These are phyloP conservation scores for Talaromyces borbonicus DNA, from an alignment of 495 filamentous ascomycete species.

Conservation along the genomic window DNA sequence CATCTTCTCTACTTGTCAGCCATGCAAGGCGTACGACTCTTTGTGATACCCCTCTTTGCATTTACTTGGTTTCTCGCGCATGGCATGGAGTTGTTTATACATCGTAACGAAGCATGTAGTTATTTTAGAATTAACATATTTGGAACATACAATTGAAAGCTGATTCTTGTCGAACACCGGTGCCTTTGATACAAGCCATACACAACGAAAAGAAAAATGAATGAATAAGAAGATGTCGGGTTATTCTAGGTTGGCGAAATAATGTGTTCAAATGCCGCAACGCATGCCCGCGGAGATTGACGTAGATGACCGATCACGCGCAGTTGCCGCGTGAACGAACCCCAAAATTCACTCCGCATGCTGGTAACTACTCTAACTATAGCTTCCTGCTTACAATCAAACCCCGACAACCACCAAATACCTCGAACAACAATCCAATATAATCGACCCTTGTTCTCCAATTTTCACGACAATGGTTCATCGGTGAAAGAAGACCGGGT, in stretches of 20 bases:
- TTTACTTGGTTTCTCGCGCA: not conserved
- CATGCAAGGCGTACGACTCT: not conserved
- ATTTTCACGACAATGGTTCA: constrained; percentile 30
- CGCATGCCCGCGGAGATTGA: not conserved
- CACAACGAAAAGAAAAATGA: too few species aligned
- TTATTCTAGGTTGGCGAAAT: not conserved
- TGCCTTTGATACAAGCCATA: not conserved
- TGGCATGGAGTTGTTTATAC: not conserved
- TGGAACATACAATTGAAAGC: not conserved
- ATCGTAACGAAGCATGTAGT: not conserved
- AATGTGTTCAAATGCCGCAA: not conserved
- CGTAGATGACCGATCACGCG: not conserved
- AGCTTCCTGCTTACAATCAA: too few species aligned
- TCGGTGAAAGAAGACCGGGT: constrained; percentile 11
- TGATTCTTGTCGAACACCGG: not conserved
- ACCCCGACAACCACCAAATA: not conserved
- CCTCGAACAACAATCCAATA: too few species aligned
- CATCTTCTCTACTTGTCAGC: too few species aligned
- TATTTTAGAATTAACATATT: not conserved
- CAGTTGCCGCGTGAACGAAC: not conserved
- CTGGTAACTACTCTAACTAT: not conserved
- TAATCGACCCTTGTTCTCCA: not conserved
- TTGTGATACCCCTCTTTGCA: constrained; percentile 7
- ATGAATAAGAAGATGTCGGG: too few species aligned
- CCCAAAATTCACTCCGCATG: not conserved